Evolutionary conservation across 768 basidiomycete species (phyloP).

Genomic region (Mycena albidolilacea): DNA sequence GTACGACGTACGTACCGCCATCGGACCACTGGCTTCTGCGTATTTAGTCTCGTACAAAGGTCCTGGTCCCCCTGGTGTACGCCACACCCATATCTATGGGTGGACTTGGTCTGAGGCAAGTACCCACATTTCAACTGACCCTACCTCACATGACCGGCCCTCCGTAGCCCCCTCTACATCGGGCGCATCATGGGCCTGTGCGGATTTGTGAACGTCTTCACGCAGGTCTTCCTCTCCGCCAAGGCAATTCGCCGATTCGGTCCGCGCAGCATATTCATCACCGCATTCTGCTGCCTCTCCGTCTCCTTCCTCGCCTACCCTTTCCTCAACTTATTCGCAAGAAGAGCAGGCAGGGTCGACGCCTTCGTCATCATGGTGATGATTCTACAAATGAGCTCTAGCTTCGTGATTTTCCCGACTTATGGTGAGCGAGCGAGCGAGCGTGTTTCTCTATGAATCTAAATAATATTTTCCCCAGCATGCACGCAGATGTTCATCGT

Average conservation of each 20-base stretch:
- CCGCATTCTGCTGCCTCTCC: conserved; percentile 32
- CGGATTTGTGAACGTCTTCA: conserved; percentile 62
- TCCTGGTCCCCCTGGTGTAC: conserved; percentile 41
- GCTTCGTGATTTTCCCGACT: conserved; percentile 37
- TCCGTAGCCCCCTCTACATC: conserved; percentile 59
- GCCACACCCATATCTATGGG: conserved; percentile 65
- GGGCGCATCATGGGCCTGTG: conserved; percentile 62
- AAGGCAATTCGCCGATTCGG: conserved; percentile 32
- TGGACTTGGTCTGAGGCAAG: conserved; percentile 60
- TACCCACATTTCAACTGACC: not conserved
- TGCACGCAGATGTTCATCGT: conserved; percentile 44
- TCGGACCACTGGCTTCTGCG: not conserved
- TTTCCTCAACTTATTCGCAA: conserved; percentile 36
- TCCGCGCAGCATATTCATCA: conserved; percentile 34
- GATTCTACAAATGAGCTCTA: conserved; percentile 34
- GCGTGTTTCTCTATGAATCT: not conserved
- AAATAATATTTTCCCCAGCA: conserved; percentile 23
- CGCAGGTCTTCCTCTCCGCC: conserved; percentile 49
- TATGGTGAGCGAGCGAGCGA: conserved; percentile 25
- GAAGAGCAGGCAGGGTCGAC: conserved; percentile 37
- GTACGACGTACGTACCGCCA: conserved; percentile 6
- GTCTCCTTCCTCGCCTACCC: conserved; percentile 38
- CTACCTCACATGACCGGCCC: not conserved
- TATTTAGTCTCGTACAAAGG: not conserved
- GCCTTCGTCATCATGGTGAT: conserved; percentile 37